Conservation (phyloP, 2,329 filamentous ascomycete species). For the Aspergillus sojae region DNA sequence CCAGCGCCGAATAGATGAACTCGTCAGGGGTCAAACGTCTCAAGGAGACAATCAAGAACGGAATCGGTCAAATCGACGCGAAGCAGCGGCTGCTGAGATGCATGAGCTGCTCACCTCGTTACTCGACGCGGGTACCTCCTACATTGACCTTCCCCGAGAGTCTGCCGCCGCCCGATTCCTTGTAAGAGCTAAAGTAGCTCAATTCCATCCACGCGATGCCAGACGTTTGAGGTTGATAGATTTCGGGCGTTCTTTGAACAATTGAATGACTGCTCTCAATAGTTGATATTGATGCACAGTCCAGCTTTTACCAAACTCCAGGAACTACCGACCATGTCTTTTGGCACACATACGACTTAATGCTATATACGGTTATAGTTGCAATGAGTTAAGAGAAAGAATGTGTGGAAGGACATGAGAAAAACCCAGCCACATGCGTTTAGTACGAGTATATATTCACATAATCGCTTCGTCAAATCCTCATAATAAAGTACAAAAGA, state of each 20-base stretch:
- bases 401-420: neutral
- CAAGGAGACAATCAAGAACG: conserved; percentile 24
- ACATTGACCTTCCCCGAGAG: conserved; percentile 53
- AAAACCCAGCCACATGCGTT: neutral
- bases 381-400: neutral
- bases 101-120: conserved; percentile 51
- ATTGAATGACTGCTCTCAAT: conserved; percentile 18
- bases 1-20: conserved; percentile 56
- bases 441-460: neutral
- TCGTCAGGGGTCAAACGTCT: conserved; percentile 44
- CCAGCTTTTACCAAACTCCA: neutral
- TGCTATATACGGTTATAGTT: neutral
- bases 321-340: neutral
- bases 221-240: conserved; percentile 55
- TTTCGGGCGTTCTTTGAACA: conserved; percentile 48
- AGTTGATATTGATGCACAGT: neutral
- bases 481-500: neutral
- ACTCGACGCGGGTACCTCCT: conserved; percentile 50
- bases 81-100: conserved; percentile 52
- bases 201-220: conserved; percentile 59
- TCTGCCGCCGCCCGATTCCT: conserved; percentile 57
- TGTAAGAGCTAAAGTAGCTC: conserved; percentile 58
- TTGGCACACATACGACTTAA: neutral
- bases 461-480: neutral
- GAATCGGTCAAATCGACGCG: conserved; percentile 45